Evolutionary conservation across 441 rosid genomes (phyloP).

Genomic region (Erodium moschatum): DNA sequence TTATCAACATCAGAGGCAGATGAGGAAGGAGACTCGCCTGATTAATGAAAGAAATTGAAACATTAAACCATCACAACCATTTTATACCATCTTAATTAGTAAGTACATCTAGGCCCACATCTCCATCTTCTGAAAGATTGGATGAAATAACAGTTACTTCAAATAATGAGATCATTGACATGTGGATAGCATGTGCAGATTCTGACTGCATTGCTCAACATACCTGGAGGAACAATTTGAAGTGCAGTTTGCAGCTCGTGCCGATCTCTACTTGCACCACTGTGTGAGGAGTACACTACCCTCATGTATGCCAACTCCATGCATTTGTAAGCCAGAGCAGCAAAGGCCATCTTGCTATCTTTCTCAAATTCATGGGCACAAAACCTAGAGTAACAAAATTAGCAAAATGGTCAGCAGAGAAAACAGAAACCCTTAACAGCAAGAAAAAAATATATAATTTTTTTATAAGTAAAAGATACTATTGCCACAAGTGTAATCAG

Average conservation of each 20-base stretch:
- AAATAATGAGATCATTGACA: background rate
- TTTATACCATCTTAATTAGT: background rate
- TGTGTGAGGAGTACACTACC: slow-evolving; percentile 41
- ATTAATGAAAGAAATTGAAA: slow-evolving; percentile 22
- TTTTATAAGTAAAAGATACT: background rate
- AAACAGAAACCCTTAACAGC: background rate
- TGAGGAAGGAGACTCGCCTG: slow-evolving; percentile 98
- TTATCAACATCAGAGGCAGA: slow-evolving; percentile 97
- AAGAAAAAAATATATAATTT: background rate
- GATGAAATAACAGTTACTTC: background rate
- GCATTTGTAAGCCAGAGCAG: slow-evolving; percentile 86
- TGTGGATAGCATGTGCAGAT: background rate
- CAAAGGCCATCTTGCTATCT: slow-evolving; percentile 60
- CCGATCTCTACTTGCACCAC: slow-evolving; percentile 39
- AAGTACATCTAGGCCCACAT: background rate
- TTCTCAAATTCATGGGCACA: slow-evolving; percentile 69
- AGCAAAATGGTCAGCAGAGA: slow-evolving; percentile 20
- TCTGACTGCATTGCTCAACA: background rate
- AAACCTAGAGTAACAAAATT: slow-evolving; percentile 34
- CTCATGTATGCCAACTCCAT: slow-evolving; percentile 76
- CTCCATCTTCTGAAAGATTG: background rate
- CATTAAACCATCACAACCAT: slow-evolving; percentile 14
- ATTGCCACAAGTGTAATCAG: background rate
- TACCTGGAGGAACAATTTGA: slow-evolving; percentile 55
- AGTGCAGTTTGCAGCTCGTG: slow-evolving; percentile 50